Evolutionary conservation across 108 stramenopile species (phyloP).

Genomic region (Nannochloropsis gaditana): DNA sequence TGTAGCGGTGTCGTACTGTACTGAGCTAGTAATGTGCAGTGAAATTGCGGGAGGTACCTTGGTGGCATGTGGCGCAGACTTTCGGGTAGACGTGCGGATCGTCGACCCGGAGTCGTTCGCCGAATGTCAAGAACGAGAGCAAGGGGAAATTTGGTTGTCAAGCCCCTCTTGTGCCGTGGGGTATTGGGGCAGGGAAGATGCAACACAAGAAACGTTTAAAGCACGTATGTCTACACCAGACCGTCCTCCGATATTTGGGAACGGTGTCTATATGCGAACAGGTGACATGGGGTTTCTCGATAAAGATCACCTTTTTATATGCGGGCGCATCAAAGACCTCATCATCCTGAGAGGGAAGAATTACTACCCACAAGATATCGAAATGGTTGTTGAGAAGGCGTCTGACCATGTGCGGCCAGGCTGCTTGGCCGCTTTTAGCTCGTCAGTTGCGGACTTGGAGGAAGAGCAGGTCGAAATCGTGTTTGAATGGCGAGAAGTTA

Average conservation of each 20-base stretch:
- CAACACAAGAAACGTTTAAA: not conserved
- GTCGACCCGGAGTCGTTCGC: not conserved
- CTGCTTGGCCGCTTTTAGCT: conserved; percentile 84
- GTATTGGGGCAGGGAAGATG: conserved; percentile 11
- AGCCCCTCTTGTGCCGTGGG: conserved; percentile 9
- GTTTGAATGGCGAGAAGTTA: conserved; percentile 1
- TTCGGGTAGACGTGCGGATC: conserved; percentile 18
- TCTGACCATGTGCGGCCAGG: conserved; percentile 68
- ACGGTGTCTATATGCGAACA: conserved; percentile 68
- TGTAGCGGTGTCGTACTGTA: conserved; percentile 68
- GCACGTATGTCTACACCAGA: not conserved
- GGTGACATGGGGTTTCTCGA: conserved; percentile 96
- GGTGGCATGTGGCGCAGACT: conserved; percentile 1
- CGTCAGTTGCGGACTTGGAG: not conserved
- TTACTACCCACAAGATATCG: conserved; percentile 98
- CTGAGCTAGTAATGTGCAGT: not conserved
- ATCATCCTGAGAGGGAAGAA: conserved; percentile 93
- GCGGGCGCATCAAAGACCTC: conserved; percentile 87
- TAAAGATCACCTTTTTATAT: conserved; percentile 81
- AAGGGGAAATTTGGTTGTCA: conserved; percentile 24
- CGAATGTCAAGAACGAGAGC: not conserved
- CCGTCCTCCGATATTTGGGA: conserved; percentile 66
- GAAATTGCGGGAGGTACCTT: not conserved
- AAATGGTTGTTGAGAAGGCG: conserved; percentile 72
- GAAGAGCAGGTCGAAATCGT: not conserved